Evolutionary conservation across 1,284 basidiomycete species (phyloP).

Genomic region (Puccinia triticina): DNA sequence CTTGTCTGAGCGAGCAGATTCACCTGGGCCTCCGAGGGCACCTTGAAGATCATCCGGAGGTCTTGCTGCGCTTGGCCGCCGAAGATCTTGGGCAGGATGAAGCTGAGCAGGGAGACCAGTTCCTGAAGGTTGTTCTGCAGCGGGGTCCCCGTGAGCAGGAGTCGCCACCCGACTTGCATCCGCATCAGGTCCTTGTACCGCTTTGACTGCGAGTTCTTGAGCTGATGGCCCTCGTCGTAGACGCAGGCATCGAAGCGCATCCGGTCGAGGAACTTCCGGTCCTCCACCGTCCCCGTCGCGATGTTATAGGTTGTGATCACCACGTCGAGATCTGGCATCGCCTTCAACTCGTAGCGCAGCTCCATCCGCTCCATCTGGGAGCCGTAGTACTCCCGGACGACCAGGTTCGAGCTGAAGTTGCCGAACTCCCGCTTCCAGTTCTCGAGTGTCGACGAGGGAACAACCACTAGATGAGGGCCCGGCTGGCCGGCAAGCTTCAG

Average conservation of each 20-base stretch:
- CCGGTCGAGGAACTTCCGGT: slow-evolving; percentile 81
- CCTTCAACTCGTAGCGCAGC: slow-evolving; percentile 70
- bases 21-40: slow-evolving; percentile 81
- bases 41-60: slow-evolving; percentile 93
- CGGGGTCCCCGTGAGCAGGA: slow-evolving; percentile 93
- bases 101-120: slow-evolving; percentile 95
- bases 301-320: slow-evolving; percentile 95
- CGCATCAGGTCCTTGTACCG: slow-evolving; percentile 86
- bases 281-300: slow-evolving; percentile 83
- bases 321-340: slow-evolving; percentile 79
- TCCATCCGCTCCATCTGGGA: slow-evolving; percentile 81
- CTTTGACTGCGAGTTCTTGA: slow-evolving; percentile 96
- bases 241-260: slow-evolving; percentile 88
- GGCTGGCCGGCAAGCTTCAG: slow-evolving; percentile 75
- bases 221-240: slow-evolving; percentile 91
- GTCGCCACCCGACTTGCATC: slow-evolving; percentile 82
- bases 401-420: slow-evolving; percentile 81
- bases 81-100: slow-evolving; percentile 92
- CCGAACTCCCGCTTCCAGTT: slow-evolving; percentile 98
- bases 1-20: slow-evolving; percentile 85
- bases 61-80: slow-evolving; percentile 69
- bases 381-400: slow-evolving; percentile 91
- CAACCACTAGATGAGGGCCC: slow-evolving; percentile 91
- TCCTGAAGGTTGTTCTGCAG: slow-evolving; percentile 83
- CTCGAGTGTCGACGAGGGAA: slow-evolving; percentile 93